Percentiles rank a stretch among this genome's conserved stretches.
These are phyloP conservation scores for Neonectria coccinea DNA, from an alignment of 2,329 filamentous ascomycete species.

Conservation along the genomic window DNA sequence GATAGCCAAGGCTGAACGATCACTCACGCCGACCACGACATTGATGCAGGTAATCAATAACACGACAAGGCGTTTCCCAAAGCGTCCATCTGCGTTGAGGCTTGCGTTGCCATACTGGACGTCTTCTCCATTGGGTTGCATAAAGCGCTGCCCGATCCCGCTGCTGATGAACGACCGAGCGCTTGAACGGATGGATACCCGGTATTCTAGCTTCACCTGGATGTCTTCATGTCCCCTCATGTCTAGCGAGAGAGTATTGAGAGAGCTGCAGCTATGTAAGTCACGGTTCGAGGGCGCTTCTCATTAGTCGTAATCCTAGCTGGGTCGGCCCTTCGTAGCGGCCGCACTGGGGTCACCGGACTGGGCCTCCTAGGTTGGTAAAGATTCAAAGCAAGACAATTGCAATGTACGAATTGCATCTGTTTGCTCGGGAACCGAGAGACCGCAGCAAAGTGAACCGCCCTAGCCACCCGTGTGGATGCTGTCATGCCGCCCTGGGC, in stretches of 20 bases:
- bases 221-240: not conserved
- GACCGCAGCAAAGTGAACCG: not conserved
- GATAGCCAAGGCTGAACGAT: not conserved
- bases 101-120: not conserved
- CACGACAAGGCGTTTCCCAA: not conserved
- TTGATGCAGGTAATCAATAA: not conserved
- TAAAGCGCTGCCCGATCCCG: not conserved
- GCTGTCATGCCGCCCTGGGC: not conserved
- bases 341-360: conserved; percentile 23
- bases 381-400: conserved; percentile 17
- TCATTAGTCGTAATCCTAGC: conserved; percentile 20
- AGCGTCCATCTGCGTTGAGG: not conserved
- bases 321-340: conserved; percentile 41
- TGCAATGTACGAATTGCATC: not conserved
- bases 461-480: conserved; percentile 1
- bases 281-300: not conserved
- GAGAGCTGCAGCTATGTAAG: conserved; percentile 7
- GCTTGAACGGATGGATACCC: not conserved
- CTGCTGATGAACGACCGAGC: not conserved
- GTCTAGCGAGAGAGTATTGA: not conserved
- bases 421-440: not conserved
- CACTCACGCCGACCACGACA: not conserved
- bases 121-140: not conserved
- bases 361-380: conserved; percentile 28
- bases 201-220: not conserved